Percentiles rank a stretch among this genome's conserved stretches.
These are phyloP conservation scores for Torulaspora quercuum DNA, from an alignment of 805 yeast genomes.

Conservation along the genomic window DNA sequence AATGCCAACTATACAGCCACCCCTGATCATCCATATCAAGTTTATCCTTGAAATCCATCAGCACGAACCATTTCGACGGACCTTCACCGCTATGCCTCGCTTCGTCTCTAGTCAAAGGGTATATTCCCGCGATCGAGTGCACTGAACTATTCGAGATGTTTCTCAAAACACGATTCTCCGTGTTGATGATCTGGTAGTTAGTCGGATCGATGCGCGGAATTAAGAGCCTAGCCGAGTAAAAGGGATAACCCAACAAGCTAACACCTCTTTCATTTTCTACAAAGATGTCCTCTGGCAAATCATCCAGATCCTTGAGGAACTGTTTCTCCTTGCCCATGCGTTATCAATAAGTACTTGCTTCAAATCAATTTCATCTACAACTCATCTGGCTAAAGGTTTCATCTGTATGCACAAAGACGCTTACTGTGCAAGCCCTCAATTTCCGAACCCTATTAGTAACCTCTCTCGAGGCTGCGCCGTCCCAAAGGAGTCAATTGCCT, in stretches of 20 bases:
- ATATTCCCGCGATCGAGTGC: conserved; percentile 21
- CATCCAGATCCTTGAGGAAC: conserved; percentile 7
- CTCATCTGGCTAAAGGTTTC: neutral
- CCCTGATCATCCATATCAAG: conserved; percentile 78
- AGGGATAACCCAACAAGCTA: conserved; percentile 49
- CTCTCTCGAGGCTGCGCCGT: no score
- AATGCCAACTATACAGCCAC: conserved; percentile 65
- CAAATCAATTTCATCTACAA: neutral
- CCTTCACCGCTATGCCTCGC: conserved; percentile 1
- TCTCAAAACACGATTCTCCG: conserved; percentile 10
- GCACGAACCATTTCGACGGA: conserved; percentile 65
- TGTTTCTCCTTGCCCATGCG: neutral
- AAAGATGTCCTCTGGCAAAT: conserved; percentile 39
- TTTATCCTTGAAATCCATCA: conserved; percentile 47
- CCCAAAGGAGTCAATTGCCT: neutral
- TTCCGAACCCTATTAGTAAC: no score
- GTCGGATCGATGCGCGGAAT: conserved; percentile 51
- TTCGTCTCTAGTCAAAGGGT: conserved; percentile 19
- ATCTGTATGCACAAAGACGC: conserved; percentile 3
- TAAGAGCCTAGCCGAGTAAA: conserved; percentile 46
- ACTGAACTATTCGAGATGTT: conserved; percentile 17
- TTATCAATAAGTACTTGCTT: no score
- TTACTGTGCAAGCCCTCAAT: no score
- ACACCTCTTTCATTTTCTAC: conserved; percentile 56
- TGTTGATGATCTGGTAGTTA: conserved; percentile 24